Base-by-base conservation (phyloP, 2,329 filamentous ascomycete species). In the Gnomoniopsis smithogilvyi region DNA sequence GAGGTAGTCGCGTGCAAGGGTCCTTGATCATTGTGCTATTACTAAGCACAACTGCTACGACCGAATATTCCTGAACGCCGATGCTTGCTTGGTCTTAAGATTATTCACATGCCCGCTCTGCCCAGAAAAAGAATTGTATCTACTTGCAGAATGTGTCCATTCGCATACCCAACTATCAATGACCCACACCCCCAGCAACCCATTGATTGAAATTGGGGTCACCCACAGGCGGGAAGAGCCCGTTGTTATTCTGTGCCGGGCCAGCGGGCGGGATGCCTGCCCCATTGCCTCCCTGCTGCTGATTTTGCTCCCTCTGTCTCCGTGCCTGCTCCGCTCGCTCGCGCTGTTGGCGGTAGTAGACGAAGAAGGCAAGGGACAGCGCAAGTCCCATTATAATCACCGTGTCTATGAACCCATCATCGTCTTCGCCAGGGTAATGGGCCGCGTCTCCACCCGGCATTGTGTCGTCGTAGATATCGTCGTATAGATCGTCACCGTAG, bases 361-460 rank as follows among this genome's bases (percentile, higher is more conserved):
- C 81, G 34, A 98, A 77, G 54, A 90, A 84, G 0, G 90, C 85
- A 56, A 98, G 79, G 1, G 86, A 85, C 15, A 87, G 86, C 0
- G 90, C 88, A 15, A 98, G 76, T 1, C 84, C 88, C 15, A 97
- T 79, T 62, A 99, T 96, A 48, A 96, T 78, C 24, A 97, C 74
- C 47, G 89, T 94, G 73, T 98, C 95, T 12, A 97, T 59, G 17
- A 96, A 77, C 14, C 91, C 91, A 53, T 94, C 90, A 33, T 90
- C 80, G 2, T 85, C 80, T 6, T 84, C 78, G 22, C 81, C 80
- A 19, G 87, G 74, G 2, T 87, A 61, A 21, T 63, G 61, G 7
- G 61, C 86, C 54, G 89, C 86, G 60, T 85, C 80, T 12, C 78
- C 83, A 14, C 78, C 80, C 6, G 80, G 80, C 70, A 85, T 83